These are phyloP conservation scores for Ogataea nonfermentans DNA, from an alignment of 805 yeast genomes.

Conservation along the genomic window DNA sequence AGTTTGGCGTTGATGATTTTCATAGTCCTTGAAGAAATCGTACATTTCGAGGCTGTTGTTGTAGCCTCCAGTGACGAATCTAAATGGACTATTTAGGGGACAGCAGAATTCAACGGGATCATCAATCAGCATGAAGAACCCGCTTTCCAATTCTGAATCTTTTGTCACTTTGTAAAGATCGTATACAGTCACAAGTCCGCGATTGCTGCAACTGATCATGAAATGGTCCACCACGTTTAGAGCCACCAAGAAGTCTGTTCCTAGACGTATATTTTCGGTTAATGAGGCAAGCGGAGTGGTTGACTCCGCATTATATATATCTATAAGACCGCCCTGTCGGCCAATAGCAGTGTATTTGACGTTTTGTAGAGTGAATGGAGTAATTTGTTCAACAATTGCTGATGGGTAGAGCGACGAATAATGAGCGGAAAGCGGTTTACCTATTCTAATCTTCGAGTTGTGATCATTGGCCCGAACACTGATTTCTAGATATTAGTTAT, in stretches of 20 bases:
- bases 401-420: conserved; percentile 9
- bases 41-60: conserved; percentile 24
- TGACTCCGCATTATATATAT: conserved; percentile 14
- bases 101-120: conserved; percentile 25
- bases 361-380: conserved; percentile 8
- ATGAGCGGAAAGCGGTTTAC: conserved; percentile 2
- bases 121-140: conserved; percentile 21
- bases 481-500: conserved; percentile 15
- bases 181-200: conserved; percentile 25
- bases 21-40: conserved; percentile 16
- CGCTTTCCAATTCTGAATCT: conserved; percentile 10
- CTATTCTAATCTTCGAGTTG: conserved; percentile 6
- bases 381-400: conserved; percentile 19
- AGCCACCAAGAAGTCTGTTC: conserved; percentile 24
- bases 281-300: conserved; percentile 14
- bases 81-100: conserved; percentile 17
- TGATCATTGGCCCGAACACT: conserved; percentile 6
- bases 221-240: conserved; percentile 17
- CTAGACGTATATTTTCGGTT: conserved; percentile 17
- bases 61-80: conserved; percentile 23
- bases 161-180: conserved; percentile 15
- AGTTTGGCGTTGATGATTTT: conserved; percentile 11
- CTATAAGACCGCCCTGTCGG: conserved; percentile 21
- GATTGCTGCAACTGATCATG: conserved; percentile 25
- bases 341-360: conserved; percentile 17